Evolutionary conservation across 768 basidiomycete genomes (phyloP).

Genomic region (Cyclocybe cylindracea): DNA sequence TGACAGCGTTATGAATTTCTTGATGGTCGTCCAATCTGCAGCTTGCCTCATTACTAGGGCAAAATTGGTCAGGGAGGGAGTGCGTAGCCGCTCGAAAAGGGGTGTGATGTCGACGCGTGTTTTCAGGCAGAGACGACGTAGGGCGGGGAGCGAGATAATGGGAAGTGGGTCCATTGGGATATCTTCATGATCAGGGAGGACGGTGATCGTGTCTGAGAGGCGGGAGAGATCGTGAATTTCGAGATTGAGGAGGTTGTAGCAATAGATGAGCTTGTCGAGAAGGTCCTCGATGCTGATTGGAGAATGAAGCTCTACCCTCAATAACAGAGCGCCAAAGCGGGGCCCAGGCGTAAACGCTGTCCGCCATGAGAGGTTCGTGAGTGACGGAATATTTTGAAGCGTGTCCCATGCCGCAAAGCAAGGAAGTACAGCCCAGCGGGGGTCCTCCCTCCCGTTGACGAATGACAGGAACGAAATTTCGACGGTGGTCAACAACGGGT

Average conservation of each 20-base stretch:
- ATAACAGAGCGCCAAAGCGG: not conserved
- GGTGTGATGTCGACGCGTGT: not conserved
- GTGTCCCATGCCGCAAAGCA: not conserved
- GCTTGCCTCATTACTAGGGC: too few species aligned
- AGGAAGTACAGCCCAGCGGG: too few species aligned
- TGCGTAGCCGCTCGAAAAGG: too few species aligned
- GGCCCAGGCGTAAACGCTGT: not conserved
- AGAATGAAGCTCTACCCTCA: constrained; percentile 3
- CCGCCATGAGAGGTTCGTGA: constrained; percentile 3
- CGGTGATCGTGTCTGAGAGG: constrained; percentile 1
- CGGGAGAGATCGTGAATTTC: not conserved
- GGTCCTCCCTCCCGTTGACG: too few species aligned
- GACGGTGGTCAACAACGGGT: too few species aligned
- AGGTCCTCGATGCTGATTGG: constrained; percentile 3
- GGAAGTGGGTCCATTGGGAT: not conserved
- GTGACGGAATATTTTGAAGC: not conserved
- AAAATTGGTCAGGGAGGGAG: not conserved
- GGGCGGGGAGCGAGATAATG: not conserved
- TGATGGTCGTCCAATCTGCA: too few species aligned
- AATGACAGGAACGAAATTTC: too few species aligned
- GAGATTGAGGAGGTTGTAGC: not conserved
- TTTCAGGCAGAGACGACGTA: not conserved
- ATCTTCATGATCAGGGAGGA: constrained; percentile 1
- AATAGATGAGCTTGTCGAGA: not conserved
- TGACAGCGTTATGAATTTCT: too few species aligned